These are phyloP conservation scores for Bruguiera sexangula DNA, from an alignment of 345 rosid species.

Conservation along the genomic window DNA sequence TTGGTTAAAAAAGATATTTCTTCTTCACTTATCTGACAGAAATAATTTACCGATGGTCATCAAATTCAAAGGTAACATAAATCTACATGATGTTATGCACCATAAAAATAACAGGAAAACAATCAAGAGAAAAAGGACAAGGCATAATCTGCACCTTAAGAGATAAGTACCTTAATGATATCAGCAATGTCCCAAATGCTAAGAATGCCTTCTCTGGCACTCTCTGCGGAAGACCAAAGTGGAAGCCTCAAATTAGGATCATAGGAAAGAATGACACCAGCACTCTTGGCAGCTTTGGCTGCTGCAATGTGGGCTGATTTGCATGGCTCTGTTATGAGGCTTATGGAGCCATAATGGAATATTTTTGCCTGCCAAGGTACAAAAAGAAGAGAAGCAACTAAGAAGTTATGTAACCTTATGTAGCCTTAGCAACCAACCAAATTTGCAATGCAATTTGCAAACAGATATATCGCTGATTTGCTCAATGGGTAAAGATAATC, in stretches of 20 bases:
- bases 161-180: constrained; percentile 61
- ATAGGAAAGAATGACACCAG: constrained; percentile 79
- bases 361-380: constrained; percentile 62
- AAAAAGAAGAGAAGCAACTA: constrained; percentile 7
- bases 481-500: no score
- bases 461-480: no score
- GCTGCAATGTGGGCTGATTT: constrained; percentile 94
- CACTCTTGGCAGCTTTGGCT: constrained; percentile 85
- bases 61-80: neutral
- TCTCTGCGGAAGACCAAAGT: constrained; percentile 80
- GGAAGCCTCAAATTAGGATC: constrained; percentile 97
- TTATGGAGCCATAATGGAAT: constrained; percentile 91
- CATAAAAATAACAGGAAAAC: neutral
- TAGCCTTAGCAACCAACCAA: no score
- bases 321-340: constrained; percentile 96
- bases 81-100: neutral
- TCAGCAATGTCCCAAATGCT: constrained; percentile 90
- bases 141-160: neutral
- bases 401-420: no score
- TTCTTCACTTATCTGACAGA: constrained; percentile 77
- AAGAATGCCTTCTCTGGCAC: constrained; percentile 78
- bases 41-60: constrained; percentile 4
- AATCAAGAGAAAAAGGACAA: neutral
- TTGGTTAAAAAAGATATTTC: constrained; percentile 76
- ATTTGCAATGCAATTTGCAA: neutral